These are phyloP conservation scores for Cercospora nicotianae DNA, from an alignment of 2,329 filamentous ascomycete genomes.

Conservation along the genomic window DNA sequence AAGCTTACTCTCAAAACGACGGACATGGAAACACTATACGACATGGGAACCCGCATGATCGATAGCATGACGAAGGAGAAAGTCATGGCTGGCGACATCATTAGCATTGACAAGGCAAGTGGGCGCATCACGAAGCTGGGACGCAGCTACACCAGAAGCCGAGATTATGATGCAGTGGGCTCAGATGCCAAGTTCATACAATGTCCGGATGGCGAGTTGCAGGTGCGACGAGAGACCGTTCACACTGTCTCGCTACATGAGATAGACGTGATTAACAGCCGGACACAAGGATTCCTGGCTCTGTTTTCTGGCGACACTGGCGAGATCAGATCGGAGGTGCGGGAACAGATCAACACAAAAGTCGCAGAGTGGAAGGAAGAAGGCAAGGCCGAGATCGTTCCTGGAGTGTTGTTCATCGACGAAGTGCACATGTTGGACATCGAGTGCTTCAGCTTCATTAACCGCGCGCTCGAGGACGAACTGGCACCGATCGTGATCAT, in stretches of 20 bases:
- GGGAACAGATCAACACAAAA: slow-evolving; percentile 99
- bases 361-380: slow-evolving; percentile 99
- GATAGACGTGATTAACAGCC: slow-evolving; percentile 98
- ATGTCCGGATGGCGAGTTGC: slow-evolving; percentile 94
- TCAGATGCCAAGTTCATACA: slow-evolving; percentile 97
- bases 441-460: slow-evolving; percentile 98
- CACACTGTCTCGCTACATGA: slow-evolving; percentile 97
- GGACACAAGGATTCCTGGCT: slow-evolving; percentile 96
- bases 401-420: slow-evolving; percentile 95
- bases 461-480: slow-evolving; percentile 91
- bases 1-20: slow-evolving; percentile 99
- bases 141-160: slow-evolving; percentile 87
- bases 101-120: slow-evolving; percentile 97
- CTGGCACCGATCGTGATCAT: slow-evolving; percentile 97
- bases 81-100: slow-evolving; percentile 97
- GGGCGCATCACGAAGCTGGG: slow-evolving; percentile 98
- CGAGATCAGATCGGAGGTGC: slow-evolving; percentile 94
- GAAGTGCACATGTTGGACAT: slow-evolving; percentile 99
- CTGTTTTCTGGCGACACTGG: slow-evolving; percentile 98
- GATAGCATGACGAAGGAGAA: slow-evolving; percentile 99
- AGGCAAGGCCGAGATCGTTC: slow-evolving; percentile 96
- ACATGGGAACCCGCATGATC: slow-evolving; percentile 99
- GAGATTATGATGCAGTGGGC: slow-evolving; percentile 99
- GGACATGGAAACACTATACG: slow-evolving; percentile 99
- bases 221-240: slow-evolving; percentile 94